Evolutionary conservation across 2,329 filamentous ascomycete genomes (phyloP).

Genomic region (Sclerotinia spermophila): DNA sequence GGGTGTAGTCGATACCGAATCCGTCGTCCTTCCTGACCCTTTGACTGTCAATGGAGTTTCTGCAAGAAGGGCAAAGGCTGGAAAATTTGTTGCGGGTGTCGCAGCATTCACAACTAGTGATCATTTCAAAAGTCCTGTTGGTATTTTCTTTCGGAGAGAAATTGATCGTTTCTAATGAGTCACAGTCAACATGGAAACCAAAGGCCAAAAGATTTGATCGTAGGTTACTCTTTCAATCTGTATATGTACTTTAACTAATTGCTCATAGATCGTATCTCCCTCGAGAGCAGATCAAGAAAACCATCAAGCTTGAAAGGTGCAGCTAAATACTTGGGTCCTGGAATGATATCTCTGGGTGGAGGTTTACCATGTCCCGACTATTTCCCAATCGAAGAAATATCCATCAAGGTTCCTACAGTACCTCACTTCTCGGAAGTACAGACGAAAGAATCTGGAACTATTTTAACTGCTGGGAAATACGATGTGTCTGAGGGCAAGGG

Average conservation of each 20-base stretch:
- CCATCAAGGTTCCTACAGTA: slow-evolving; percentile 66
- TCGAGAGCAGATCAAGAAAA: slow-evolving; percentile 57
- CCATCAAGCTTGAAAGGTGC: slow-evolving; percentile 57
- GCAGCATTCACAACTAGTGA: slow-evolving; percentile 76
- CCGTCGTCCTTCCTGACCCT: slow-evolving; percentile 33
- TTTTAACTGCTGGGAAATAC: slow-evolving; percentile 73
- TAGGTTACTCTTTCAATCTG: slow-evolving; percentile 47
- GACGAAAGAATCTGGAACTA: slow-evolving; percentile 55
- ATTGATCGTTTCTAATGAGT: slow-evolving; percentile 23
- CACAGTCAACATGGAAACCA: slow-evolving; percentile 57
- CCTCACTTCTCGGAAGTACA: slow-evolving; percentile 69
- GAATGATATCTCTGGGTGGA: slow-evolving; percentile 85
- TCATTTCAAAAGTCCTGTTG: slow-evolving; percentile 74
- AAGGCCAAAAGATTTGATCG: slow-evolving; percentile 81
- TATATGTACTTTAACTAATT: slow-evolving; percentile 16
- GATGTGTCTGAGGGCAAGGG: slow-evolving; percentile 61
- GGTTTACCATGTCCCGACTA: slow-evolving; percentile 85
- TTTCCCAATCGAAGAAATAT: slow-evolving; percentile 83
- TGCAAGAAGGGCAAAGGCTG: slow-evolving; percentile 66
- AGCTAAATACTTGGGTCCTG: slow-evolving; percentile 49
- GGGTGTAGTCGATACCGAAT: slow-evolving; percentile 45
- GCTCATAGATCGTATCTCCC: slow-evolving; percentile 49
- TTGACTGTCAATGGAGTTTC: slow-evolving; percentile 65
- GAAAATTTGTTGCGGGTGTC: slow-evolving; percentile 68
- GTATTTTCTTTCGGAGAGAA: slow-evolving; percentile 29